Evolutionary conservation across 1,139 yeast genomes (phyloP), one percentile per base, ranked within the genome.

Genomic region (Yamadazyma sp.): DNA sequence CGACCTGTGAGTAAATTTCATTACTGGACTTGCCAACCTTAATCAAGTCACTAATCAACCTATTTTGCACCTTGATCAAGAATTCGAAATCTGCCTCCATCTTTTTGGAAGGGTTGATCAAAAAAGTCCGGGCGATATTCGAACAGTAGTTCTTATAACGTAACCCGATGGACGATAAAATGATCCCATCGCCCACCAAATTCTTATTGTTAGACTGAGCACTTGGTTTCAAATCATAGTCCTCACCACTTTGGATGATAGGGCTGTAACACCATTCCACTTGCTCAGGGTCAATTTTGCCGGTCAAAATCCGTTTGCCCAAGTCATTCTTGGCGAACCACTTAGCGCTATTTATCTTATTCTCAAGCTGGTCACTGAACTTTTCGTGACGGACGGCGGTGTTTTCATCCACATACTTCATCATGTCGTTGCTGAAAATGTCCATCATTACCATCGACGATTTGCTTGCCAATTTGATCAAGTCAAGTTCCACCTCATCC

Each of bases 261-360:
- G 98, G 98, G 35, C 89, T 81, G 61, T 88, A 89, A 53, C 96
- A 87, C 97, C 97, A 92, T 61, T 92, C 98, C 27, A 92, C 66
- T 47, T 81, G 79, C 46, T 80, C 82, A 3, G 85, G 72, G 54
- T 88, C 96, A 51, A 88, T 56, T 41, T 57, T 50, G 27, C 65
- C 67, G 31, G 66, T 73, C 45, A 68, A 59, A 24, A 77, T 58
- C 43, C 75, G 77, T 49, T 81, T 73, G 47, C 85, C 91, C 34
- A 77, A 58, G 8, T 81, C 75, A 8, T 79, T 61, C 53, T 83
- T 85, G 50, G 75, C 64, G 61, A 84, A 79, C 71, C 88, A 86
- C 54, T 78, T 81, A 44, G 75, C 73, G 52, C 81, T 87, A 43
- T 89, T 97, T 49, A 92, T 85, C 59, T 83, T 85, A 56, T 75